Evolutionary conservation across 1,284 basidiomycete species (phyloP).

Genomic region (Phellopilus nigrolimitatus): DNA sequence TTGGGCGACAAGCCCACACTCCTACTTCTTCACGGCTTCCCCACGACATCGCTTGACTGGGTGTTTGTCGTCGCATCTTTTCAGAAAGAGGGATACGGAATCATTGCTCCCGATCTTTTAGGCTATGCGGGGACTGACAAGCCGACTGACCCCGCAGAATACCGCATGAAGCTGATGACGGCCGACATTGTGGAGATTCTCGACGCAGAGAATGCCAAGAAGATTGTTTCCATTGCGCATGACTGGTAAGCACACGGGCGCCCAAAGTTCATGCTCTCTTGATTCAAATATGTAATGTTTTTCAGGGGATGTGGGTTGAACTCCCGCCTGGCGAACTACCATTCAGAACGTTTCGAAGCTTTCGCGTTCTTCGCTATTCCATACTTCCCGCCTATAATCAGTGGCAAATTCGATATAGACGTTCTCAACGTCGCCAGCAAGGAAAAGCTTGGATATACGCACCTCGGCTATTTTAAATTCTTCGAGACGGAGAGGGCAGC

Average conservation of each 20-base stretch:
- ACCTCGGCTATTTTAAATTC: slow-evolving; percentile 30
- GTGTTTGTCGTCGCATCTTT: slow-evolving; percentile 26
- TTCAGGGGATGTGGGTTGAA: slow-evolving; percentile 25
- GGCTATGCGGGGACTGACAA: slow-evolving; percentile 25
- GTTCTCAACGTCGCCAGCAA: slow-evolving; percentile 22
- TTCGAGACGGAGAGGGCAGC: slow-evolving; percentile 25
- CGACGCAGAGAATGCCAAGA: slow-evolving; percentile 25
- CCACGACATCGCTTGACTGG: slow-evolving; percentile 29
- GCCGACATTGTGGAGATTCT: slow-evolving; percentile 27
- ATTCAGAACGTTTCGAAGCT: slow-evolving; percentile 25
- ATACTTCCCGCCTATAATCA: slow-evolving; percentile 20
- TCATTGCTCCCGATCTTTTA: slow-evolving; percentile 23
- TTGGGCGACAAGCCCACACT: slow-evolving; percentile 21
- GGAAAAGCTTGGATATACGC: slow-evolving; percentile 30
- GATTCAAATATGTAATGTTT: background rate
- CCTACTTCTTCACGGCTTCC: slow-evolving; percentile 30
- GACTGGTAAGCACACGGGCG: too few species aligned
- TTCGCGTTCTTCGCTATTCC: slow-evolving; percentile 26
- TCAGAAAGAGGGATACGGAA: slow-evolving; percentile 21
- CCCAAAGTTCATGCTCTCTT: too few species aligned
- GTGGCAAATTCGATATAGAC: slow-evolving; percentile 10
- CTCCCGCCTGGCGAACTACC: slow-evolving; percentile 26
- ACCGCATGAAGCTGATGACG: slow-evolving; percentile 11
- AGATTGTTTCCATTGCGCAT: slow-evolving; percentile 27
- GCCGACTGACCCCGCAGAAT: slow-evolving; percentile 18